phyloP scores from a whole-genome alignment of 495 filamentous ascomycete species.

The Penicillium argentinense region DNA sequence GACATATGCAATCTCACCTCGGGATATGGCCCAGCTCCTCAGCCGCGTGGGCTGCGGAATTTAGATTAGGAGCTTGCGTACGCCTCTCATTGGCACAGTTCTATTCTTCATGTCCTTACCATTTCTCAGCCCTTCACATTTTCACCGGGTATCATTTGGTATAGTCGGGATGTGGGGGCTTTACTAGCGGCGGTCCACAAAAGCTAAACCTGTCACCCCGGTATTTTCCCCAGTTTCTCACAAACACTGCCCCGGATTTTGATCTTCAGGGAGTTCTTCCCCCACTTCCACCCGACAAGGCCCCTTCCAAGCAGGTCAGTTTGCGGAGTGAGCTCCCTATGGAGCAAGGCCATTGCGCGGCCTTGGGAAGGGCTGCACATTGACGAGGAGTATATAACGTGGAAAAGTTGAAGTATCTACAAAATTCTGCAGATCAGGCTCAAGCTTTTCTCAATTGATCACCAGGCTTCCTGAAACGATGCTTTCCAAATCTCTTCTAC shows the following conservation, averaged over 20 bases:
- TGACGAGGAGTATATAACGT: no score
- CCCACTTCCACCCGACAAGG: constrained; percentile 4
- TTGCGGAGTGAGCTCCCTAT: neutral
- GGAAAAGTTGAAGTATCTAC: no score
- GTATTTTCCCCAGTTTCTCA: neutral
- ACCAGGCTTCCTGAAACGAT: neutral
- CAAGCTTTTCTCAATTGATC: neutral
- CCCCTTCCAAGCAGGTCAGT: neutral
- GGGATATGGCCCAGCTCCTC: constrained; percentile 3
- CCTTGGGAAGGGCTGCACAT: no score
- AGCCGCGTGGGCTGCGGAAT: neutral
- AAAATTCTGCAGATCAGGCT: no score
- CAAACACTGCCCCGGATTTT: constrained; percentile 4
- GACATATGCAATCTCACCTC: no score
- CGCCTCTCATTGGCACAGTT: neutral
- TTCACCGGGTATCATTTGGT: no score
- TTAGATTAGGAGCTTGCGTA: constrained; percentile 9
- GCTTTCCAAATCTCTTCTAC: constrained; percentile 2
- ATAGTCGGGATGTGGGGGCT: constrained; percentile 15
- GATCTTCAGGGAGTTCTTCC: neutral
- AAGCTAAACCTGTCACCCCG: constrained; percentile 1
- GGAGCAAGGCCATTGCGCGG: constrained; percentile 1
- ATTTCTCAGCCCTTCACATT: no score
- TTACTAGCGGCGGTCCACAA: constrained; percentile 7
- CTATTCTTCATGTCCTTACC: no score